Base-by-base conservation (phyloP, 768 basidiomycete genomes). In the Hypholoma fasciculare region DNA sequence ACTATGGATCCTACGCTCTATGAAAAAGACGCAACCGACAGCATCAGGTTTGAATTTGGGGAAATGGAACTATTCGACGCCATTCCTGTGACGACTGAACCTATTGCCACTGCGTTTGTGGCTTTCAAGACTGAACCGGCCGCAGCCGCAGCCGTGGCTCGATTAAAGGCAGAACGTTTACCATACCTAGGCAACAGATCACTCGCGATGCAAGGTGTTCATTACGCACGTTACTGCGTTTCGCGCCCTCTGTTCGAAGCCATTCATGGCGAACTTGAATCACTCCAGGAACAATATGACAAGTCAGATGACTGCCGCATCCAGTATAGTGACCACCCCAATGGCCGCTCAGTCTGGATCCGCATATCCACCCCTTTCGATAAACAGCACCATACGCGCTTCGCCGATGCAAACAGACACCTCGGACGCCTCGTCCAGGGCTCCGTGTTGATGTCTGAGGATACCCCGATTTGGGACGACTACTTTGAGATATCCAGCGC, bases 401-500 rank as follows among this genome's bases (percentile, higher is more conserved):
- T 84, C 40, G 72, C 71, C 1, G 58, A 65, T 4, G 62, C 71
- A 7, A 82, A 81, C 62, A 54, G 65, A 1, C 67, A 71, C 42
- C 51, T 85, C 20, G 75, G 78, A 38, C 23, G 46, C 0, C 61
- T 81, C 13, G 49, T 84, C 20, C 66, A 69, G 5, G 83, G 83
- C 7, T 65, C 73, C 13, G 57, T 76, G 13, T 55, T 80, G 34
- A 61, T 61, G 13, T 67, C 54, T 8, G 59, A 71, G 0, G 74
- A 76, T 3, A 69, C 67, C 0, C 58, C 59, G 19, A 57, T 78
- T 3, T 85, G 84, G 83, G 78, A 82, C 49, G 76, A 78, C 16
- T 81, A 80, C 54, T 77, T 85, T 57, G 72, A 76, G 14, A 67
- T 71, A n/a, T 49, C 71, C n/a, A 77, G 74, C 56, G 78, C 81